Base-by-base conservation (phyloP, 805 yeast species). In the Cyberlindnera nakhonratchasimensis region DNA sequence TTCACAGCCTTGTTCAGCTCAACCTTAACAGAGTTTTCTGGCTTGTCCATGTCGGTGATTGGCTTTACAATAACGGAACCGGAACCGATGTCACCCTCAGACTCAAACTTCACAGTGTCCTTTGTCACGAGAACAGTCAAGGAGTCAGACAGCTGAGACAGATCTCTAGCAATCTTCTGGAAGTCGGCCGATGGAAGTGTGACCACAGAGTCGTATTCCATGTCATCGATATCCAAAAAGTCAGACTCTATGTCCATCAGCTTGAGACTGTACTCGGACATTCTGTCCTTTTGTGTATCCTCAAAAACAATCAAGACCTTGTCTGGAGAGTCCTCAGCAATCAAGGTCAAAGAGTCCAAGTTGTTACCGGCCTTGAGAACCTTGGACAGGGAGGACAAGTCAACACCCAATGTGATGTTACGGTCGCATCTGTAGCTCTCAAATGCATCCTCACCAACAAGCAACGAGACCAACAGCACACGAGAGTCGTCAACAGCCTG, bases 401-500 rank as follows among this genome's bases (percentile, higher is more conserved):
- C 96, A 57, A 91, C 74, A 53, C 99, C 99, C 52, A 93, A 75
- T 7, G 96, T 88, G 55, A 90, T 74, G 53, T 86, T 88, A 62
- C 93, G 82, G 69, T 93, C 99, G 69, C 98, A 90, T 74, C 99
- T 83, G 73, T 86, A 93, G 54, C 85, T 91, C 47, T 79, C 74
- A 71, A 93, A 93, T 11, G 96, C 90, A 47, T 86, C 90, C 50
- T 82, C 79, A 45, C 95, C 96, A 53, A 93, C 83, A 55, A 86
- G 78, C 50, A 93, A 72, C 17, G 96, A 85, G 30, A 91, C 96
- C 51, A 93, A 75, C 50, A 90, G 77, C 45, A 93, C 96, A 74
- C 97, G 87, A 21, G 99, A 89, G 63, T 89, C 95, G 67, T 93
- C 99, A 54, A 93, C 93, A 21, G 99, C 98, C 72, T 93, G 98